These are phyloP conservation scores for Plantago major DNA, from an alignment of 257 asterid species.

Conservation along the genomic window DNA sequence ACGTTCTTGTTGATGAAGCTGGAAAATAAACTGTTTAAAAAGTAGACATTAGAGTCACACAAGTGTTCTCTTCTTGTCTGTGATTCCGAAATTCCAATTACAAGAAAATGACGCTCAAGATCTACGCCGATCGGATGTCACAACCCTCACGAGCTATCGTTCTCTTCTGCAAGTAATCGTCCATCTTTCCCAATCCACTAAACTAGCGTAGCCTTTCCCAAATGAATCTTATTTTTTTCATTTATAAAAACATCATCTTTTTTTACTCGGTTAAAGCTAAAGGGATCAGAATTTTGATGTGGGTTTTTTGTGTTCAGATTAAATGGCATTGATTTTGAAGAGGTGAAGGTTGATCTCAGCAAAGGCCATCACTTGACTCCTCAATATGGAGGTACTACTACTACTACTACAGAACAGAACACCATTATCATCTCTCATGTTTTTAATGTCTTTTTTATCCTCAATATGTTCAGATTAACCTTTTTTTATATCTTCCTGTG, in stretches of 20 bases:
- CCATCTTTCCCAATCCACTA: not conserved
- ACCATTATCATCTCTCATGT: not conserved
- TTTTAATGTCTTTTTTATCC: not conserved
- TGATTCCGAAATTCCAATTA: not conserved
- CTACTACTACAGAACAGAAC: no score
- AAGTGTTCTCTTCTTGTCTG: not conserved
- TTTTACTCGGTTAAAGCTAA: no score
- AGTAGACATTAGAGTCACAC: no score
- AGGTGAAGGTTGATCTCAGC: conserved; percentile 52
- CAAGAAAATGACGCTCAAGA: conserved; percentile 50
- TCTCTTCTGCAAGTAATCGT: conserved; percentile 81
- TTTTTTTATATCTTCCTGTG: not conserved
- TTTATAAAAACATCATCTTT: conserved; percentile 1
- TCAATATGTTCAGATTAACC: no score
- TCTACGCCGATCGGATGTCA: conserved; percentile 83
- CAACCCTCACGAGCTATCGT: conserved; percentile 87
- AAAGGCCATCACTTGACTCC: conserved; percentile 60
- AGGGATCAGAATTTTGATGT: not conserved
- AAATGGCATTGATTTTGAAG: conserved; percentile 87
- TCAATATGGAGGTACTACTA: conserved; percentile 51
- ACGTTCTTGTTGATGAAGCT: no score
- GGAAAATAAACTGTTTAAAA: no score
- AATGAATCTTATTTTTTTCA: no score
- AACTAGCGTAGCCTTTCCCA: rapidly evolving
- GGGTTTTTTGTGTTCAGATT: conserved; percentile 32